Evolutionary conservation across 2,329 filamentous ascomycete genomes (phyloP).

Genomic region (Calonectria pauciramosa): DNA sequence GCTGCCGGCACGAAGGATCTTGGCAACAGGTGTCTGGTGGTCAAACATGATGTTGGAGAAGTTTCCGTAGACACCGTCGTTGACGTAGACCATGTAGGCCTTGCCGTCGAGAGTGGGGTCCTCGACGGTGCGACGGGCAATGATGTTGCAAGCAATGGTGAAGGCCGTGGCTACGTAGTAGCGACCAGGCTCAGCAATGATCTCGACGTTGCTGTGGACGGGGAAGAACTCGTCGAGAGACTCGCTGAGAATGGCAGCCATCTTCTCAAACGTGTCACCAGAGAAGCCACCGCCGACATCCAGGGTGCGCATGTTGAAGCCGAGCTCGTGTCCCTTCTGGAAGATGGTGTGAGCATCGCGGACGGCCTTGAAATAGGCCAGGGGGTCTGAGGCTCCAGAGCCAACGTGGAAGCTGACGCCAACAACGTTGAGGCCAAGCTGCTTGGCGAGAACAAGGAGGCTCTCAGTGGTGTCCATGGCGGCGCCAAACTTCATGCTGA

Average conservation of each 20-base stretch:
- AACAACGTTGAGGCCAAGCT: constrained; percentile 89
- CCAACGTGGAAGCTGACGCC: constrained; percentile 99
- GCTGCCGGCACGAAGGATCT: constrained; percentile 77
- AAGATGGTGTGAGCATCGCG: constrained; percentile 91
- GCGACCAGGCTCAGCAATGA: constrained; percentile 96
- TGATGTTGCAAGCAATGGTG: constrained; percentile 95
- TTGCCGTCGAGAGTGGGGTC: constrained; percentile 75
- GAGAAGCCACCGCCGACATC: constrained; percentile 96
- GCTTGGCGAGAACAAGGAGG: constrained; percentile 83
- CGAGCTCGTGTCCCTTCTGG: constrained; percentile 82
- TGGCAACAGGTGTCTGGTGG: constrained; percentile 91
- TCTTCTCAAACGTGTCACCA: constrained; percentile 90
- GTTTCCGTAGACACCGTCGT: constrained; percentile 98
- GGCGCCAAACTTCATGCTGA: constrained; percentile 98
- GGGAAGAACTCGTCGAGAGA: constrained; percentile 93
- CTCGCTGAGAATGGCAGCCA: constrained; percentile 83
- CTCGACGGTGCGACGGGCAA: constrained; percentile 90
- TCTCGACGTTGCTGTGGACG: constrained; percentile 74
- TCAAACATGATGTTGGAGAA: constrained; percentile 99
- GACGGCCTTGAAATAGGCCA: constrained; percentile 91
- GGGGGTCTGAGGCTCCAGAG: constrained; percentile 94
- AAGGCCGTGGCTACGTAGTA: constrained; percentile 97
- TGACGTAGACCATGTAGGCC: constrained; percentile 97
- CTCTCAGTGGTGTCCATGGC: constrained; percentile 84
- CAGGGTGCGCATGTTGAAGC: constrained; percentile 86